phyloP scores from a whole-genome alignment of 306 rosid species.

The Pueraria montana region DNA sequence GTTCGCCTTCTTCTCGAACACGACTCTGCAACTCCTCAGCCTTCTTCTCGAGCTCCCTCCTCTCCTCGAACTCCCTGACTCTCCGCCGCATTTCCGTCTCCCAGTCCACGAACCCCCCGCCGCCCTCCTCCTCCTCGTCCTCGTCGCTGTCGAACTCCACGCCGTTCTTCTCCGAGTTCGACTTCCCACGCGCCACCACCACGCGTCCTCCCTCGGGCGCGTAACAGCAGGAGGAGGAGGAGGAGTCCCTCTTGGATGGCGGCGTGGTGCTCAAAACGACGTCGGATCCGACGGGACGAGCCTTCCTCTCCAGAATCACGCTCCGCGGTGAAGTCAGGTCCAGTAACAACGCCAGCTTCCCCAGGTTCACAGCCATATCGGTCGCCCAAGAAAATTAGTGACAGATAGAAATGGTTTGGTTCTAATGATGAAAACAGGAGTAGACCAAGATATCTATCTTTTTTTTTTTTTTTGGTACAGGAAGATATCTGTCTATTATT shows the following conservation, averaged over 20 bases:
- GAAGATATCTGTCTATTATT: neutral
- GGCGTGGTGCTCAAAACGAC: slow-evolving; percentile 63
- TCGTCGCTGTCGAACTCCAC: slow-evolving; percentile 74
- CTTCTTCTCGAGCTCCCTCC: slow-evolving; percentile 84
- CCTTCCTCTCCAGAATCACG: slow-evolving; percentile 62
- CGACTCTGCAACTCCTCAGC: slow-evolving; percentile 88
- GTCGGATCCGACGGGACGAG: slow-evolving; percentile 64
- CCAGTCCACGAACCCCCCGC: slow-evolving; percentile 64
- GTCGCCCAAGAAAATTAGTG: neutral
- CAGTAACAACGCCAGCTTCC: slow-evolving; percentile 73
- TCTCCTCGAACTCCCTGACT: slow-evolving; percentile 87
- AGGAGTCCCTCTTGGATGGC: slow-evolving; percentile 52
- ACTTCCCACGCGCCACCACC: slow-evolving; percentile 54
- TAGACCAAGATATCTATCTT: no score
- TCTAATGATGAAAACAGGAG: no score
- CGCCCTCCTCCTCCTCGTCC: slow-evolving; percentile 54
- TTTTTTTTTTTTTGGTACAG: no score
- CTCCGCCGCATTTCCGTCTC: slow-evolving; percentile 82
- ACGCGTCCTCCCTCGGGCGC: slow-evolving; percentile 65
- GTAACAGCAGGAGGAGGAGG: slow-evolving; percentile 42
- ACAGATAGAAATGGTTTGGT: neutral
- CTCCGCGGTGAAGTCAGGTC: slow-evolving; percentile 70
- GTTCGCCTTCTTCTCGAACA: slow-evolving; percentile 60
- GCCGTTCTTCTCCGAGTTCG: slow-evolving; percentile 78
- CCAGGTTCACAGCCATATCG: slow-evolving; percentile 75